phyloP scores from a whole-genome alignment of 2,329 filamentous ascomycete genomes.

The Trichoderma koningii region DNA sequence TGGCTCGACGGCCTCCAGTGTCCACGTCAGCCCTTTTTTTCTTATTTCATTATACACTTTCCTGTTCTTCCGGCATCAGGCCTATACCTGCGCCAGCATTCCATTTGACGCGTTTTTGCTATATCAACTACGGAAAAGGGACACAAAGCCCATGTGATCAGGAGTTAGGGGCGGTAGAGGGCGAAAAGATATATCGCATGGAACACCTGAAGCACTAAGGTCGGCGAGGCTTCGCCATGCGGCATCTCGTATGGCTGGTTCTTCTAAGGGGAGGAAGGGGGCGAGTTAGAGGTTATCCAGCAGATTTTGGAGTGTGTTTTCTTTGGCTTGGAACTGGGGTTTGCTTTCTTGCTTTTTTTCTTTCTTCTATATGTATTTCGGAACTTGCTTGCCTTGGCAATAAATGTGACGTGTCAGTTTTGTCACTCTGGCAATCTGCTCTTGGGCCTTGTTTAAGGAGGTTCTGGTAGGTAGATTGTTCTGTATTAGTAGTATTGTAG shows the following conservation, averaged over 20 bases:
- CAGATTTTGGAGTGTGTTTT: constrained; percentile 9
- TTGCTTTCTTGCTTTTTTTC: background rate
- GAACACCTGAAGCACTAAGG: constrained; percentile 4
- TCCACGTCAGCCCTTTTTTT: background rate
- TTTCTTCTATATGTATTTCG: background rate
- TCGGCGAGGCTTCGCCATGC: background rate
- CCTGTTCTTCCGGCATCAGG: background rate
- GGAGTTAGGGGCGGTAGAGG: constrained; percentile 26
- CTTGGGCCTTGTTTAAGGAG: background rate
- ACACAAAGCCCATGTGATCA: constrained; percentile 3
- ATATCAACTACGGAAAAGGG: constrained; percentile 18
- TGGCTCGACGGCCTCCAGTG: background rate
- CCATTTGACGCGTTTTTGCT: constrained; percentile 11
- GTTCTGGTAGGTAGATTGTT: constrained; percentile 14
- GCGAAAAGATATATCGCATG: constrained; percentile 13
- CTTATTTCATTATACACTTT: background rate
- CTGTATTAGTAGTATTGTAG: constrained; percentile 19
- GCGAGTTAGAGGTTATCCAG: background rate
- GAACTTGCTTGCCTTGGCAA: constrained; percentile 3
- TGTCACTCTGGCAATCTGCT: constrained; percentile 8
- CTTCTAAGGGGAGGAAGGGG: background rate
- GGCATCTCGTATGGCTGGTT: constrained; percentile 1
- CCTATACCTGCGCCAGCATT: constrained; percentile 5
- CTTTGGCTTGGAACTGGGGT: constrained; percentile 6
- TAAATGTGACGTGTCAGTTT: constrained; percentile 19